Evolutionary conservation across 139 green algal species (phyloP).

Genomic region (Chlamydomonas sp.): DNA sequence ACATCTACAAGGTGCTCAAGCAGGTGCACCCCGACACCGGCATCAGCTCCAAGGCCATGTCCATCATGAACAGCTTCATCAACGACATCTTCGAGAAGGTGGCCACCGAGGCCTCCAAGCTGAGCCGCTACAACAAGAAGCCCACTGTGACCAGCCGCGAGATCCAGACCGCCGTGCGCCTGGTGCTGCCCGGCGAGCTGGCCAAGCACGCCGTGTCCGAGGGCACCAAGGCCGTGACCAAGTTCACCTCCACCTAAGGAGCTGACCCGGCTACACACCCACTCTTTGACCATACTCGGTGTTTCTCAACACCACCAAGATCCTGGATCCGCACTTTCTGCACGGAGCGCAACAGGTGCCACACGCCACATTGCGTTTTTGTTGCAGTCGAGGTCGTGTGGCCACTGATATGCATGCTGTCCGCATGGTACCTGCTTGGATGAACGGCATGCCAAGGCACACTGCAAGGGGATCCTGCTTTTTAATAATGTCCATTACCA

Average conservation of each 20-base stretch:
- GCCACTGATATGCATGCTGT: no score
- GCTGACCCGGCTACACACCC: conserved; percentile 54
- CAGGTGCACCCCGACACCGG: conserved; percentile 96
- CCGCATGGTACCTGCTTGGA: no score
- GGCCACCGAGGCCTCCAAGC: conserved; percentile 75
- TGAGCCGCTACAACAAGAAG: conserved; percentile 64
- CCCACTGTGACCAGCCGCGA: conserved; percentile 51
- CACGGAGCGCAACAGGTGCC: no score
- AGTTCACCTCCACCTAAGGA: conserved; percentile 84
- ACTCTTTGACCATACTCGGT: neutral
- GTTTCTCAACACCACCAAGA: conserved; percentile 35
- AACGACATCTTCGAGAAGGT: conserved; percentile 93
- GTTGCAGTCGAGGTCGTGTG: no score
- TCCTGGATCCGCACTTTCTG: neutral
- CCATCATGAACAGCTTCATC: conserved; percentile 97
- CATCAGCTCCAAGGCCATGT: conserved; percentile 93
- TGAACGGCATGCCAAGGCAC: no score
- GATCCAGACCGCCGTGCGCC: conserved; percentile 90
- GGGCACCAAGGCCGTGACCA: conserved; percentile 94
- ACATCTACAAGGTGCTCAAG: conserved; percentile 71
- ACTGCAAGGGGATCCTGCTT: no score
- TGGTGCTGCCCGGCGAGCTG: conserved; percentile 87
- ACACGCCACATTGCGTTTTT: no score
- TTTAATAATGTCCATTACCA: no score
- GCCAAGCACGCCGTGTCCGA: conserved; percentile 86